Percentiles rank a stretch among this genome's conserved stretches.
Evolutionary conservation across 1,284 basidiomycete genomes (phyloP).

Genomic region (Stereum hirsutum): DNA sequence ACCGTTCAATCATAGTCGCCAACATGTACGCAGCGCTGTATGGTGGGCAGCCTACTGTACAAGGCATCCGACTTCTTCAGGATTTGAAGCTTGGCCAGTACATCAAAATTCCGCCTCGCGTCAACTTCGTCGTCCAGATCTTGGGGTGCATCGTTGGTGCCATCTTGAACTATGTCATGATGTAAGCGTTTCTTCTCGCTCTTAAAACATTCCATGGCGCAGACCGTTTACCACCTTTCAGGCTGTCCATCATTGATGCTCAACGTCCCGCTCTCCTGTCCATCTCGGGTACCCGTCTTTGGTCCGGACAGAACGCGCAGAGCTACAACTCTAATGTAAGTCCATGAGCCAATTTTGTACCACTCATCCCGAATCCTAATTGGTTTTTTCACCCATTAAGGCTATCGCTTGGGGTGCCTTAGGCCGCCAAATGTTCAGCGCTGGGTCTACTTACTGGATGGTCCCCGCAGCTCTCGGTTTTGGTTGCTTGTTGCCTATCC

Average conservation of each 20-base stretch:
- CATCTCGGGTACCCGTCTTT: constrained; percentile 33
- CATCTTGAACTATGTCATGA: constrained; percentile 31
- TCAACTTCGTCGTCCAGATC: constrained; percentile 40
- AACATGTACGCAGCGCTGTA: background rate
- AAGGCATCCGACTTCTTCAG: constrained; percentile 26
- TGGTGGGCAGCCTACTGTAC: constrained; percentile 5
- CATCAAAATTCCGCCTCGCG: constrained; percentile 40
- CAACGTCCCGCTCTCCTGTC: constrained; percentile 26
- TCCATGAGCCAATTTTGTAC: constrained; percentile 14
- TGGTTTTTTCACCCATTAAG: constrained; percentile 14
- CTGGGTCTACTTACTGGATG: constrained; percentile 24
- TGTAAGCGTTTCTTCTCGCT: constrained; percentile 10
- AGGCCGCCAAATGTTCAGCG: constrained; percentile 24
- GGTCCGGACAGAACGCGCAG: constrained; percentile 37
- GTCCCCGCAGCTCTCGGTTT: constrained; percentile 37
- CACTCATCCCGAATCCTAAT: constrained; percentile 4
- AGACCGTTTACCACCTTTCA: no score
- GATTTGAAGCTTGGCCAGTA: constrained; percentile 42
- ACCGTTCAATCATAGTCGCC: constrained; percentile 8
- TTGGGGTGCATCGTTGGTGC: constrained; percentile 39
- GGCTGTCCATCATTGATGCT: constrained; percentile 13
- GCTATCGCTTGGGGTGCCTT: constrained; percentile 51
- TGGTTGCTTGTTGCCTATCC: constrained; percentile 30
- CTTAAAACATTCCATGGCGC: background rate
- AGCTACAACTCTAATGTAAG: constrained; percentile 31